phyloP scores from a whole-genome alignment of 805 yeast genomes.

The Diddensiella santjacobensis region DNA sequence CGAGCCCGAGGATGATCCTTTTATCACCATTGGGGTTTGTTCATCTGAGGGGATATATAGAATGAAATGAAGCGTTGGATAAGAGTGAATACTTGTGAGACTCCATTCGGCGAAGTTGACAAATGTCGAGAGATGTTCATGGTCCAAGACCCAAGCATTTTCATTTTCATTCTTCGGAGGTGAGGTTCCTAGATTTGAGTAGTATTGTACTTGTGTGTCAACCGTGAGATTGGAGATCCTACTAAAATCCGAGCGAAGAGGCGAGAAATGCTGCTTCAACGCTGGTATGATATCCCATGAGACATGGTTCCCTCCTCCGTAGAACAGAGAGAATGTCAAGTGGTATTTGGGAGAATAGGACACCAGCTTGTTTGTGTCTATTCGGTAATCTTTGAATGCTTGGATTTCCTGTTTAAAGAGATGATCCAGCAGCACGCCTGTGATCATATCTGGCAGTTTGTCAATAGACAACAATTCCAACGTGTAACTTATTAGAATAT shows the following conservation, averaged over 20 bases:
- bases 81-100: constrained; percentile 49
- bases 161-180: constrained; percentile 14
- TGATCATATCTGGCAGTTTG: constrained; percentile 58
- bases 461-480: constrained; percentile 48
- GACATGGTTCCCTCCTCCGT: constrained; percentile 54
- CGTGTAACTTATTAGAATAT: constrained; percentile 41
- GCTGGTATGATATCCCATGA: constrained; percentile 70
- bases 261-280: constrained; percentile 47
- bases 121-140: constrained; percentile 63
- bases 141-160: constrained; percentile 38
- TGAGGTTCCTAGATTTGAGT: constrained; percentile 38
- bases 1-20: constrained; percentile 46
- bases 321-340: constrained; percentile 68
- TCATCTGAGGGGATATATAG: constrained; percentile 57
- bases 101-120: constrained; percentile 87
- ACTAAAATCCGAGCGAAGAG: constrained; percentile 50
- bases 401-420: constrained; percentile 43
- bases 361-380: constrained; percentile 38
- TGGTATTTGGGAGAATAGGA: constrained; percentile 66
- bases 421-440: constrained; percentile 48
- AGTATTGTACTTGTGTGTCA: constrained; percentile 75
- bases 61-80: constrained; percentile 69
- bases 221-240: constrained; percentile 67
- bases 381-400: constrained; percentile 25
- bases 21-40: constrained; percentile 48